Base-by-base conservation (phyloP, 1,284 basidiomycete genomes). In the Sporisorium iseilematis-ciliati region DNA sequence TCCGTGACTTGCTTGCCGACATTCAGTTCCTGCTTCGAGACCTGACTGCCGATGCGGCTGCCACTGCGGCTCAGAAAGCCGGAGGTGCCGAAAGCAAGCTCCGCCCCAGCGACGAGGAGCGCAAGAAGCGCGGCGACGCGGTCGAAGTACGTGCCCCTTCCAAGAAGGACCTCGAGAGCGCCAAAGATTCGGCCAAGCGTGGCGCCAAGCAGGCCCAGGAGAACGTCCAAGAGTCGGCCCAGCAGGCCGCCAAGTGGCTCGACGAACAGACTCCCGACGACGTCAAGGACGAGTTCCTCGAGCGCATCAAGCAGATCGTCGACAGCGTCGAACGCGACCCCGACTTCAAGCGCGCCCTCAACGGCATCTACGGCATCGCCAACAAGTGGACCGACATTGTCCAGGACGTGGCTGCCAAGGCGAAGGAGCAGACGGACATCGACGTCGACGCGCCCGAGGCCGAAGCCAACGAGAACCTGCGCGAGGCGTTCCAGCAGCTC, bases 231-330 rank as follows among this genome's bases (percentile, higher is more conserved):
- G 58, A 62, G 18, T 65, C 58, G 41, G 72, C 66, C 16, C 58
- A 73, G 16, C 54, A 76, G 64, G 69, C 75, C 21, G 64, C 65
- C 48, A 57, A 84, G 74, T 87, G 86, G 78, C 73, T 87, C 51
- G 87, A 88, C 65, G 87, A 87, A 65, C 84, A 86, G 75, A 87
- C 85, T 18, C 83, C 84, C n/a, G 86, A 88, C 52, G 86, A 88
- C 67, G 85, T 85, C 66, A 84, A 85, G 76, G 87, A 87, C 61
- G 78, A 79, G 52, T 78, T 87, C 48, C 84, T 88, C 73, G 81
- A 86, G 63, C 79, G 85, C 21, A 80, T 87, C 58, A 86, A 87
- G 74, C 65, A 85, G 65, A 84, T 87, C 57, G 69, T 82, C 45
- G 64, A 76, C 65, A 74, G 75, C 45, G 73, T 81, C 26, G 75